Percentiles rank a stretch among this genome's conserved stretches.
Conservation (phyloP, 345 rosid species). For the Noccaea bulbosa region DNA sequence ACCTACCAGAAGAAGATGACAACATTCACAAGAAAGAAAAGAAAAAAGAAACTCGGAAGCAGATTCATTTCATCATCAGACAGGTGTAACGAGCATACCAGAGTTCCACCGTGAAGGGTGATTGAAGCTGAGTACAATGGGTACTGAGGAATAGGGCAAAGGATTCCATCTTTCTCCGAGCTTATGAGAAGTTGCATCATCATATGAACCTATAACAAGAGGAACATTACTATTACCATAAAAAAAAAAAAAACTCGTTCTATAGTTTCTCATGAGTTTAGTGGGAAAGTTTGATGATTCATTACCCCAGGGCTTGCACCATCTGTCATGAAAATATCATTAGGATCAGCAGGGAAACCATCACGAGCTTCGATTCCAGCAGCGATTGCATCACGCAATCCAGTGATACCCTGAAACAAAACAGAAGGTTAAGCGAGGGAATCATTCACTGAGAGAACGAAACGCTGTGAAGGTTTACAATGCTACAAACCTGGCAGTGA, state of each 20-base stretch:
- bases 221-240: slow-evolving; percentile 4
- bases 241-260: no score
- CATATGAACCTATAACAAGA: slow-evolving; percentile 75
- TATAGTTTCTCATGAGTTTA: no score
- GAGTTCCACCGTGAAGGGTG: slow-evolving; percentile 91
- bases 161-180: slow-evolving; percentile 87
- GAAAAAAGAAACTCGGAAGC: not conserved
- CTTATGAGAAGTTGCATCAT: slow-evolving; percentile 90
- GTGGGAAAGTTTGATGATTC: slow-evolving; percentile 6
- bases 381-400: slow-evolving; percentile 85
- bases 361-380: slow-evolving; percentile 97
- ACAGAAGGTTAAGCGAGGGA: slow-evolving; percentile 16
- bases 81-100: slow-evolving; percentile 65
- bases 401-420: slow-evolving; percentile 75
- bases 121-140: slow-evolving; percentile 98
- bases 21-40: slow-evolving; percentile 24
- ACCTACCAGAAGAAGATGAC: slow-evolving; percentile 52
- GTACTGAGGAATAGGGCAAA: slow-evolving; percentile 98
- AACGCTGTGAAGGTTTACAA: not conserved
- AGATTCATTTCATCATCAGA: slow-evolving; percentile 5
- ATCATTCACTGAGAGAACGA: not conserved
- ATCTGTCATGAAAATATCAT: slow-evolving; percentile 94
- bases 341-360: slow-evolving; percentile 86
- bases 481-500: slow-evolving; percentile 80
- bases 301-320: slow-evolving; percentile 96